Conservation (phyloP, 2,329 filamentous ascomycete species). For the Chrysosporium queenslandicum region DNA sequence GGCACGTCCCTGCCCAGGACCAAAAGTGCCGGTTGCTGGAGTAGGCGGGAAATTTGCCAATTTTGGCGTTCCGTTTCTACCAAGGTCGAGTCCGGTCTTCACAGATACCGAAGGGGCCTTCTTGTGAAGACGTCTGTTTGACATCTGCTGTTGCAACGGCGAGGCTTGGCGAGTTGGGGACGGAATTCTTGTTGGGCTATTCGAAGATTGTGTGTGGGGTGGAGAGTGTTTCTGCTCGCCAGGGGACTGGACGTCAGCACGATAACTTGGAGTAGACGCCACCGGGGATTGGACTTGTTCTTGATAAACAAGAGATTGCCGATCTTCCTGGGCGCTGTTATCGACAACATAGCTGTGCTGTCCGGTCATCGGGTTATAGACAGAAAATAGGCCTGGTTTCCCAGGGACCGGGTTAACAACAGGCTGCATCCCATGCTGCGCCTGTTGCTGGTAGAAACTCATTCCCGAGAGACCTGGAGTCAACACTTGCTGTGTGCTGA, state of each 20-base stretch:
- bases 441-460: constrained; percentile 55
- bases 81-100: constrained; percentile 36
- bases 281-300: constrained; percentile 40
- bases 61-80: constrained; percentile 58
- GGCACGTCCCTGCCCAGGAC: constrained; percentile 81
- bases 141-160: constrained; percentile 38
- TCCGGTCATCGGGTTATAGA: constrained; percentile 77
- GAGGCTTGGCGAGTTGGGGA: constrained; percentile 13
- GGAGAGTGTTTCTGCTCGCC: constrained; percentile 49
- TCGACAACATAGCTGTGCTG: constrained; percentile 75
- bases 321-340: constrained; percentile 45
- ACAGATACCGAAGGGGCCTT: constrained; percentile 62
- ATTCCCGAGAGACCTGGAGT: constrained; percentile 41
- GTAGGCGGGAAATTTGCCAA: constrained; percentile 70
- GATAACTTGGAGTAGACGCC: constrained; percentile 53
- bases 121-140: constrained; percentile 83
- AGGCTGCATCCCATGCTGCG: constrained; percentile 56
- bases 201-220: constrained; percentile 40
- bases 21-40: constrained; percentile 74
- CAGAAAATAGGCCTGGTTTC: constrained; percentile 67
- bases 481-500: constrained; percentile 38
- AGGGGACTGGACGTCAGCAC: constrained; percentile 73
- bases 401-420: constrained; percentile 53
- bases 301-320: constrained; percentile 23
- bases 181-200: constrained; percentile 7